Evolutionary conservation across 1,284 basidiomycete species (phyloP), one percentile per base, ranked within the genome.

Genomic region (Ceratobasidium sp.): DNA sequence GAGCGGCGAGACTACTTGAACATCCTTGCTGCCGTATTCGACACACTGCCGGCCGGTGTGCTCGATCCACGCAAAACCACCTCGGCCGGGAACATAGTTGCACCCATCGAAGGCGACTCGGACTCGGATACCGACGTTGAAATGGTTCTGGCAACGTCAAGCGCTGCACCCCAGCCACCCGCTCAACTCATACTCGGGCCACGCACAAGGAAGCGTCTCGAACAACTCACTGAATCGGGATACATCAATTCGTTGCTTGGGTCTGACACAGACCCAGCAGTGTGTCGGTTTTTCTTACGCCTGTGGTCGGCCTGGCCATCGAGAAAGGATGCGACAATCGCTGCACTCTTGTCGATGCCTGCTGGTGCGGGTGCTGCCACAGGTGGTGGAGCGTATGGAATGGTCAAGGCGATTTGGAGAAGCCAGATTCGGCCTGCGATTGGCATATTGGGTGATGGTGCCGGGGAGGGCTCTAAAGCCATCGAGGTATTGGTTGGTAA

Each of bases 341-440:
- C 81, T 69, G 75, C 76, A 0, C 74, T 82, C 7, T 74, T 68
- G 53, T 65, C 69, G 29, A 29, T 56, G 53, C 65, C 62, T 38
- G 55, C 38, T 27, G 67, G 65, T 31, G 31, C 52, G 22, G 65
- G 20, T 64, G 69, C 32, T 47, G 49, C 17, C 32, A 72, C 71
- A 0, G 70, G 73, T n/a, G 82, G 84, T 0, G 85, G 86, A 0
- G 86, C 86, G 20, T 31, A 50, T 3, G 34, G 47, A 0, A 77
- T 96, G 5, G 81, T 93, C 2, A 84, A 91, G 42, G 87, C 92
- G 75, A 79, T 96, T 31, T 95, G 90, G 78, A 81, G 91, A 13
- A 82, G 83, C 0, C 86, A 86, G 67, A 87, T 95, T 0, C 81
- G 92, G 43, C 77, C 84, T 12, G 82, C 82, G 43, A 77, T 86